These are phyloP conservation scores for Exserohilum turcica DNA, from an alignment of 2,329 filamentous ascomycete genomes.

Conservation along the genomic window DNA sequence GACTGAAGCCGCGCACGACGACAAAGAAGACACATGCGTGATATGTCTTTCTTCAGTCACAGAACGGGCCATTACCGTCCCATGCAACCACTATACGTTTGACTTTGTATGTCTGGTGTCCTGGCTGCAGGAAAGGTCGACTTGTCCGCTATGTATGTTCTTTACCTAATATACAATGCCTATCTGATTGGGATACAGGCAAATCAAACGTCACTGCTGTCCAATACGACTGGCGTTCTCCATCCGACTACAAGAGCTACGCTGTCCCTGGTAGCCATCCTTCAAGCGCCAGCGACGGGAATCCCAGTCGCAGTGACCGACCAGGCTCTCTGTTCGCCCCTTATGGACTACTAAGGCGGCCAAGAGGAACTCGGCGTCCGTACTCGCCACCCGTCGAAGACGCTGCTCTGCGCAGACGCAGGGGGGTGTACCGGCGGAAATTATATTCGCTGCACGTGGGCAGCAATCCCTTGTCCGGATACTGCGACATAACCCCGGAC, in stretches of 20 bases:
- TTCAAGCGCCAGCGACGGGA: constrained; percentile 8
- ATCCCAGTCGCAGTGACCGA: neutral
- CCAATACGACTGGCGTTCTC: constrained; percentile 65
- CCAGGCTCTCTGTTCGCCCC: constrained; percentile 19
- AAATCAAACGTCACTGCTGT: constrained; percentile 63
- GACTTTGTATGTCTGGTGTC: constrained; percentile 83
- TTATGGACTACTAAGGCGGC: constrained; percentile 26
- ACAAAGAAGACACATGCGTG: constrained; percentile 63
- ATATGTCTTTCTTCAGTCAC: constrained; percentile 82
- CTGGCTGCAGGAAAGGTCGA: constrained; percentile 75
- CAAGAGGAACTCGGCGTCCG: constrained; percentile 21
- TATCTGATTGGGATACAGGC: constrained; percentile 41
- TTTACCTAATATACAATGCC: neutral
- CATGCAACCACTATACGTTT: constrained; percentile 80
- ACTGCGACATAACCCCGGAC: constrained; percentile 72
- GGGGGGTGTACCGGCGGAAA: constrained; percentile 72
- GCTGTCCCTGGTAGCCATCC: constrained; percentile 50
- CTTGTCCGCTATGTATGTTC: constrained; percentile 80
- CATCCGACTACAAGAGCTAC: constrained; percentile 64
- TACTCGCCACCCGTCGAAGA: constrained; percentile 43
- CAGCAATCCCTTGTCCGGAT: constrained; percentile 76
- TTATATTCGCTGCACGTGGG: constrained; percentile 83
- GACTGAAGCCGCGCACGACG: constrained; percentile 17
- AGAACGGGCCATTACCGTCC: constrained; percentile 71
- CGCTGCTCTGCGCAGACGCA: constrained; percentile 63